Evolutionary conservation across 495 filamentous ascomycete species (phyloP).

Genomic region (Hyphodiscus hymeniophilus): DNA sequence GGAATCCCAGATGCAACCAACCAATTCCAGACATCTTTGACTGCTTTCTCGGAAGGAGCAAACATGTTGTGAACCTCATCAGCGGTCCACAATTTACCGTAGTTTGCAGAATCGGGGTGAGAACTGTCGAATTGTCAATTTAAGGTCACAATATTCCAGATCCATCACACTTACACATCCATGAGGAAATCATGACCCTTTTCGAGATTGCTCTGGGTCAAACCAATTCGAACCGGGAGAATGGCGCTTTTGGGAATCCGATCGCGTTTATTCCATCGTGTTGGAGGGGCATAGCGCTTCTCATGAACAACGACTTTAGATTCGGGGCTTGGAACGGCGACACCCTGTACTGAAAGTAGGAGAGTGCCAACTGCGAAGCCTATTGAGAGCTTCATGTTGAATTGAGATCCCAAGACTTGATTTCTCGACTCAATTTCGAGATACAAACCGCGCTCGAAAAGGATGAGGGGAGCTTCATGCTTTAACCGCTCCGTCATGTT

Average conservation of each 20-base stretch:
- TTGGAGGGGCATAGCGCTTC: constrained; percentile 1
- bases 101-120: background rate
- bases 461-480: no score
- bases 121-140: background rate
- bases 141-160: constrained; percentile 7
- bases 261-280: constrained; percentile 3
- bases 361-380: no score
- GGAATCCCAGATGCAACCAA: constrained; percentile 40
- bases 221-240: constrained; percentile 42
- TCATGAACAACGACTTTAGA: constrained; percentile 10
- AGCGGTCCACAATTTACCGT: background rate
- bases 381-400: no score
- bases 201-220: constrained; percentile 42
- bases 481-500: no score
- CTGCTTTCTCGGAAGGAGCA: constrained; percentile 5
- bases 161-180: constrained; percentile 25
- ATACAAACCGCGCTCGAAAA: no score
- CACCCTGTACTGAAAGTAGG: no score
- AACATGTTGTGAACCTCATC: constrained; percentile 8
- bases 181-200: constrained; percentile 42
- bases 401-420: no score
- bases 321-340: background rate
- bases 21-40: constrained; percentile 36
- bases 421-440: no score
- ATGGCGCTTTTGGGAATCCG: constrained; percentile 2